A percentile compares a stretch with the other conserved stretches of the same genome.
phyloP scores from a whole-genome alignment of 768 basidiomycete species.

The Favolaschia claudopus region DNA sequence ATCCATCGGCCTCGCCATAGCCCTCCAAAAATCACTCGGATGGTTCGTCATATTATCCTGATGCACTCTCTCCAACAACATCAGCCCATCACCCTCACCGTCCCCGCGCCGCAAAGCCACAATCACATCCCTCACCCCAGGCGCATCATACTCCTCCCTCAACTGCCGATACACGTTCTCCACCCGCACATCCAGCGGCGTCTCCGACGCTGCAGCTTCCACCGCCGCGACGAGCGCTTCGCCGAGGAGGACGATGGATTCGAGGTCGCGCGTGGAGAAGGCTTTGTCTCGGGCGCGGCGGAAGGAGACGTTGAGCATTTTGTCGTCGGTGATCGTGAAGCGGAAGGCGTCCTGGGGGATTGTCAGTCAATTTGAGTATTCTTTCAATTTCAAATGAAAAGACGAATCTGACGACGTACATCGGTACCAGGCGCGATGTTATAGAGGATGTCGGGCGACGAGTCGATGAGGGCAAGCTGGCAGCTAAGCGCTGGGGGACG shows the following conservation, averaged over 20 bases:
- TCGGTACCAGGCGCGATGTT: slow-evolving; percentile 1
- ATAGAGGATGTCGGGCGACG: slow-evolving; percentile 9
- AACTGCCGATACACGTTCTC: not conserved
- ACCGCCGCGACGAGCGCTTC: slow-evolving; percentile 2
- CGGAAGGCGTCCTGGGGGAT: slow-evolving; percentile 5
- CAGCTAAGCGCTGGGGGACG: slow-evolving; percentile 10
- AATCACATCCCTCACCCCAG: not conserved
- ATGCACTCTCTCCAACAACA: not conserved
- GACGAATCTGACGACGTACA: not conserved
- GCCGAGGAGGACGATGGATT: slow-evolving; percentile 1
- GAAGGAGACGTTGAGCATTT: slow-evolving; percentile 15
- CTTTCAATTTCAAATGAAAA: not conserved
- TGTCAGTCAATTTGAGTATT: not conserved
- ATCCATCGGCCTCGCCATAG: slow-evolving; percentile 3
- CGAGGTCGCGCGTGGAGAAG: slow-evolving; percentile 10
- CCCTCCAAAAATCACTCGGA: slow-evolving; percentile 11
- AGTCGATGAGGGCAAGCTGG: slow-evolving; percentile 11
- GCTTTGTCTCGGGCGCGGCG: slow-evolving; percentile 16
- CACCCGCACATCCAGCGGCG: not conserved
- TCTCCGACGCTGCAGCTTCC: not conserved
- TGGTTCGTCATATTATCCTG: slow-evolving; percentile 16
- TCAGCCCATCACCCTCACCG: slow-evolving; percentile 3
- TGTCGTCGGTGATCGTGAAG: slow-evolving; percentile 3
- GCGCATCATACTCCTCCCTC: slow-evolving; percentile 4
- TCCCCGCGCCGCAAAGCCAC: not conserved